Conservation (phyloP, 345 rosid genomes). For the Lepidium didymum region DNA sequence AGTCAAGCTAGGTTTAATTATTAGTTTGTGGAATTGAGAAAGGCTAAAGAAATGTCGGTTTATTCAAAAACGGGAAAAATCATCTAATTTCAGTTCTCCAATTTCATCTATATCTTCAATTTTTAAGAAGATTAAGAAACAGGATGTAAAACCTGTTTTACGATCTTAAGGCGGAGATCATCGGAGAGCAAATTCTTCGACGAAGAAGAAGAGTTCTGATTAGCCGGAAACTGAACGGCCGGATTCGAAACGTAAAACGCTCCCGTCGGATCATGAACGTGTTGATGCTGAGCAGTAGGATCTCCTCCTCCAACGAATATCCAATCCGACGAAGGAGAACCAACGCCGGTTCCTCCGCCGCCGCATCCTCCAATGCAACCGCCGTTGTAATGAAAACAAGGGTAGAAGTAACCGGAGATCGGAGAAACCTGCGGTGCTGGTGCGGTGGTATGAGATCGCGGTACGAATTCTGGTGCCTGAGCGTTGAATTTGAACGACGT, state of each 20-base stretch:
- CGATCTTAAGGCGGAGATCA: slow-evolving; percentile 73
- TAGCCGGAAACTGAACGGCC: slow-evolving; percentile 34
- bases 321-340: slow-evolving; percentile 64
- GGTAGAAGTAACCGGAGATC: slow-evolving; percentile 60
- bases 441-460: slow-evolving; percentile 49
- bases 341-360: slow-evolving; percentile 1
- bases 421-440: slow-evolving; percentile 30
- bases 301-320: slow-evolving; percentile 68
- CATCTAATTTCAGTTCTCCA: too few species aligned
- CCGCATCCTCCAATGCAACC: slow-evolving; percentile 23
- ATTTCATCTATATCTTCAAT: too few species aligned
- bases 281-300: slow-evolving; percentile 30
- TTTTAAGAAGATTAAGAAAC: too few species aligned
- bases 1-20: background rate
- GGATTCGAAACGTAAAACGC: slow-evolving; percentile 47
- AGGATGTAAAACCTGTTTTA: slow-evolving; percentile 67
- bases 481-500: slow-evolving; percentile 83
- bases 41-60: background rate
- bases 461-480: slow-evolving; percentile 86
- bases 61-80: background rate
- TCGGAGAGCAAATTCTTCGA: slow-evolving; percentile 53
- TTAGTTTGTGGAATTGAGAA: background rate
- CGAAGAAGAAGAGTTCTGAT: slow-evolving; percentile 30
- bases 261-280: slow-evolving; percentile 23
- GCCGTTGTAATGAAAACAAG: slow-evolving; percentile 52